Evolutionary conservation across 148 eudicot genomes (phyloP).

Genomic region (Fagopyrum tataricum): DNA sequence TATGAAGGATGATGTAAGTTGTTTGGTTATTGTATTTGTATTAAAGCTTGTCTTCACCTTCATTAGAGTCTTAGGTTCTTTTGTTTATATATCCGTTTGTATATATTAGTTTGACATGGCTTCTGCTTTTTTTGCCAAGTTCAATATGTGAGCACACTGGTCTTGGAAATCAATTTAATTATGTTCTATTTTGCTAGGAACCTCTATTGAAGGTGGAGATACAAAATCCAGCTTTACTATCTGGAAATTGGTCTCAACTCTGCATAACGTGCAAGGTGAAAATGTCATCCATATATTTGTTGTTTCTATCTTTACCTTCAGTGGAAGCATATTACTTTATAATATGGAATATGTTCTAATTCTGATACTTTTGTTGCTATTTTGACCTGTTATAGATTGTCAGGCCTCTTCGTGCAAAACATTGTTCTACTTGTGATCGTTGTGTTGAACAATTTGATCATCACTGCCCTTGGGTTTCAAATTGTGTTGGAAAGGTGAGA

Average conservation of each 20-base stretch:
- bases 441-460: constrained; percentile 99
- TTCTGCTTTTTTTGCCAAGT: neutral
- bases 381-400: constrained; percentile 53
- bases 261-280: constrained; percentile 94
- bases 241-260: constrained; percentile 99
- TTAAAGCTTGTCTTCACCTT: constrained; percentile 8
- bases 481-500: constrained; percentile 90
- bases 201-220: constrained; percentile 82
- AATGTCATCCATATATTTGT: neutral
- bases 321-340: neutral
- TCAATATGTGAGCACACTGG: too few species aligned
- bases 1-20: constrained; percentile 95
- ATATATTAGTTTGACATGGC: neutral
- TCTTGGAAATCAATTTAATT: neutral
- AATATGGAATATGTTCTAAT: neutral
- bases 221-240: constrained; percentile 72
- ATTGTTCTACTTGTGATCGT: constrained; percentile 99
- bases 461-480: constrained; percentile 99
- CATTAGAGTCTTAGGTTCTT: neutral
- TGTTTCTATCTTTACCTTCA: neutral
- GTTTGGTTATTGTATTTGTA: constrained; percentile 3
- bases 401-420: constrained; percentile 96
- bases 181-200: constrained; percentile 37
- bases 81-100: neutral
- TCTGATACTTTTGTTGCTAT: neutral